phyloP scores from a whole-genome alignment of 345 rosid species.

The Nephelium lappaceum region DNA sequence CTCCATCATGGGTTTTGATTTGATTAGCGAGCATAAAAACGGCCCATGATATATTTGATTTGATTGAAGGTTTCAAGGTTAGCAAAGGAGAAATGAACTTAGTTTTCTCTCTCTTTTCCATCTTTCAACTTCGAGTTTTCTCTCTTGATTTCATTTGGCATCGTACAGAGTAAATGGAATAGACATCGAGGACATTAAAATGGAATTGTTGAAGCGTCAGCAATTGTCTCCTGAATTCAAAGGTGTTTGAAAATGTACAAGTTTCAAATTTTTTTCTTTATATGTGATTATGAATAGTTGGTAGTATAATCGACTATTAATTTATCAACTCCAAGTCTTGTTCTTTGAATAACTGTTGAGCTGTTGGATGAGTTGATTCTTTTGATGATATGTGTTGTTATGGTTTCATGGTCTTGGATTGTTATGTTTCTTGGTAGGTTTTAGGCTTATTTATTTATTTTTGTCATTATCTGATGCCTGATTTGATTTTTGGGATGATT shows the following conservation, averaged over 20 bases:
- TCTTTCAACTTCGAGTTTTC: not conserved
- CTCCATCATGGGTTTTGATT: too few species aligned
- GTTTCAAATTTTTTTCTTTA: not conserved
- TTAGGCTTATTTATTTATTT: not conserved
- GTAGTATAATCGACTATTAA: not conserved
- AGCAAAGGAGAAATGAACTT: too few species aligned
- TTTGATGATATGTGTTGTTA: conserved; percentile 1
- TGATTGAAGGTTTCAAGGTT: too few species aligned
- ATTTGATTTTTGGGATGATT: not conserved
- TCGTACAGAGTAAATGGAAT: conserved; percentile 58
- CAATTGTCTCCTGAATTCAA: conserved; percentile 64
- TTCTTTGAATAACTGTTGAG: not conserved
- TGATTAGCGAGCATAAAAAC: too few species aligned
- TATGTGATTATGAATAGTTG: not conserved
- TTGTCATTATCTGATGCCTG: not conserved
- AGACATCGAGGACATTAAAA: conserved; percentile 71
- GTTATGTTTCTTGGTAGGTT: not conserved
- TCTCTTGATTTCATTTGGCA: not conserved
- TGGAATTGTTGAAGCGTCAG: conserved; percentile 52
- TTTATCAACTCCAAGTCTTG: not conserved
- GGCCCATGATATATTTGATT: too few species aligned
- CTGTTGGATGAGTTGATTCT: not conserved
- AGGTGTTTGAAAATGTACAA: conserved; percentile 37
- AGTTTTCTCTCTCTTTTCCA: not conserved
- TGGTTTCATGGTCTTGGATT: conserved; percentile 3